phyloP scores from a whole-genome alignment of 345 rosid species.

The Brassica cretica region DNA sequence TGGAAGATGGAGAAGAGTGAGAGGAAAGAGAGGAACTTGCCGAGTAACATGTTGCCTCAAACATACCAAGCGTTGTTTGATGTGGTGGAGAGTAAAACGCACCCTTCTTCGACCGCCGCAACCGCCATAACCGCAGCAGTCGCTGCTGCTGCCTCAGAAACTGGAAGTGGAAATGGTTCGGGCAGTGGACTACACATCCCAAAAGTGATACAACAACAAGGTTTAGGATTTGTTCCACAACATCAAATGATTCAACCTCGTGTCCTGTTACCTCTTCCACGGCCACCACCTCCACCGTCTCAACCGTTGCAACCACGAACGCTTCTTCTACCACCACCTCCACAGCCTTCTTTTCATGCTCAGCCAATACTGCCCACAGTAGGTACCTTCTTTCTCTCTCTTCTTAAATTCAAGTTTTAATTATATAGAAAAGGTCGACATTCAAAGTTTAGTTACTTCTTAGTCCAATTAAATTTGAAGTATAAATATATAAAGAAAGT shows the following conservation, averaged over 20 bases:
- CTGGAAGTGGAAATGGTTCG: conserved; percentile 34
- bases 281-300: conserved; percentile 39
- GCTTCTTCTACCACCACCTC: conserved; percentile 39
- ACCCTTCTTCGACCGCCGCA: conserved; percentile 28
- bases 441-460: background rate
- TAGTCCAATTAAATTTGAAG: background rate
- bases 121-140: conserved; percentile 16
- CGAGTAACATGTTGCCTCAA: conserved; percentile 68
- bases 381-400: conserved; percentile 56
- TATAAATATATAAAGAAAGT: background rate
- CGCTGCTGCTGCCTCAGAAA: conserved; percentile 28
- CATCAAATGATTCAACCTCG: conserved; percentile 42
- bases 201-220: conserved; percentile 29
- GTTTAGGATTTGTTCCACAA: conserved; percentile 42
- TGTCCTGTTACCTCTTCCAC: conserved; percentile 35
- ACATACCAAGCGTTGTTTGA: conserved; percentile 69
- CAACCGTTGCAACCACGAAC: conserved; percentile 30
- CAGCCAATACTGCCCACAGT: conserved; percentile 51
- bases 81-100: conserved; percentile 62
- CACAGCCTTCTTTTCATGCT: conserved; percentile 39
- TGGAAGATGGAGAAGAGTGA: conserved; percentile 87
- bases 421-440: background rate
- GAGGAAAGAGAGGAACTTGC: conserved; percentile 77
- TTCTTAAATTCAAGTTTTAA: conserved; percentile 19
- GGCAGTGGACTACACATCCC: conserved; percentile 32